Evolutionary conservation across 2,329 filamentous ascomycete genomes (phyloP).

Genomic region (Paraphaeosphaeria sporulosa): DNA sequence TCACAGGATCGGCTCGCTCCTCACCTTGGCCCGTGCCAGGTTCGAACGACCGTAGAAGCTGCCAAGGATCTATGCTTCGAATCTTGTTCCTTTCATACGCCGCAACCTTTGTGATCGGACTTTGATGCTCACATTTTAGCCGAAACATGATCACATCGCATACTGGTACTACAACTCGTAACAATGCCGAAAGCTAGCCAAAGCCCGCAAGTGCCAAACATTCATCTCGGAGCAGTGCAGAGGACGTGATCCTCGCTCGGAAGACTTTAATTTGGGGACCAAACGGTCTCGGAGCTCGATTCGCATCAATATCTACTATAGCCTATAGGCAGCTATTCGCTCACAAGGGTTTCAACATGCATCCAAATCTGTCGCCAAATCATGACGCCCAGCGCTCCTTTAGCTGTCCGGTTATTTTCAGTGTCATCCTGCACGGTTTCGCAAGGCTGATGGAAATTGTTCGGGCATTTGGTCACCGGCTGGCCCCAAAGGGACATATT

Average conservation of each 20-base stretch:
- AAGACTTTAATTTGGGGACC: not conserved
- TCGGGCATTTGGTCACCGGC: not conserved
- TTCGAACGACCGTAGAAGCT: constrained; percentile 9
- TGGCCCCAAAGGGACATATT: not conserved
- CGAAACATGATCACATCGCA: not conserved
- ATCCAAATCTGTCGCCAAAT: no score
- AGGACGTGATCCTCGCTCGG: not conserved
- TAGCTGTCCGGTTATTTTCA: no score
- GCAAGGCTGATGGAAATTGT: no score
- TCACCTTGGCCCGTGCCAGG: not conserved
- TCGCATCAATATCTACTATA: not conserved
- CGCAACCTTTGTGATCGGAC: not conserved
- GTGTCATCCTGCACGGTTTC: no score
- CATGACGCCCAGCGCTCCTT: no score
- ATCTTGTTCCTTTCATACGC: not conserved
- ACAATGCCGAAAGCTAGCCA: not conserved
- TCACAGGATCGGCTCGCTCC: constrained; percentile 3
- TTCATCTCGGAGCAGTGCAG: not conserved
- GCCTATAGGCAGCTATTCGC: no score
- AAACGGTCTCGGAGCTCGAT: no score
- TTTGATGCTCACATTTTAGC: not conserved
- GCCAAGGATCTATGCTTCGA: constrained; percentile 5
- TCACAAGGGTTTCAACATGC: no score
- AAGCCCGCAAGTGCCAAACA: not conserved
- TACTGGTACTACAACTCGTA: not conserved